Evolutionary conservation across 306 rosid genomes (phyloP), one percentile per base, ranked within the genome.

Genomic region (Castanopsis chinensis): DNA sequence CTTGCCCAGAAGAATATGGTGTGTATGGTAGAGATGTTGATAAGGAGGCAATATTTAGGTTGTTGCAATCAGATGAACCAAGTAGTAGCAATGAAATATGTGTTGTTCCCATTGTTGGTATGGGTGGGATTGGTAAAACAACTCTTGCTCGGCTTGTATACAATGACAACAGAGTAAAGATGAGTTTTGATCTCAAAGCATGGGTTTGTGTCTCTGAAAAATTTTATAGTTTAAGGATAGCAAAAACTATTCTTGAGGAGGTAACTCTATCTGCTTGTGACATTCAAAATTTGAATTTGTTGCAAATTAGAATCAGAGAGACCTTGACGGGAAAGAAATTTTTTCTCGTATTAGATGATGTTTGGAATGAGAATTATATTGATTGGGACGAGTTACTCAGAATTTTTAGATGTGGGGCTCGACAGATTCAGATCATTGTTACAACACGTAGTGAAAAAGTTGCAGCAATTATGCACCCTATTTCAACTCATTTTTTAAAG

Each of bases 351-450:
- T 55, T 80, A 2, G 84, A 75, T 54, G 84, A 81, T 41, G 37
- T 74, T 27, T 80, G 83, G 83, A 55, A 56, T 1, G 78, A 65
- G 32, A 20, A 74, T 15, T 49, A 17, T 0, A 59, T 37, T 6
- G 83, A 73, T 13, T 80, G 84, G 84, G 79, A 74, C 25, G 23
- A 74, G 19, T 33, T 80, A 1, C 45, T n/a, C 17, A 78, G 75
- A 54, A 17, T 74, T 33, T 69, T 80, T 25, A 56, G 30, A 33
- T 67, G 18, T 4, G 79, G 54, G 5, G 60, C 70, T n/a, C 45
- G 58, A 43, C 65, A 76, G 69, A 65, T 71, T 70, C 75, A 73
- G 8, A 58, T 75, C 19, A 9, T 81, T 1, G 21, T 81, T 17
- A 81, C 80, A 4, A 45, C 76, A 35, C 76, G 80, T 6, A 58